Evolutionary conservation across 1,284 basidiomycete genomes (phyloP).

Genomic region (Ustilago trichophora): DNA sequence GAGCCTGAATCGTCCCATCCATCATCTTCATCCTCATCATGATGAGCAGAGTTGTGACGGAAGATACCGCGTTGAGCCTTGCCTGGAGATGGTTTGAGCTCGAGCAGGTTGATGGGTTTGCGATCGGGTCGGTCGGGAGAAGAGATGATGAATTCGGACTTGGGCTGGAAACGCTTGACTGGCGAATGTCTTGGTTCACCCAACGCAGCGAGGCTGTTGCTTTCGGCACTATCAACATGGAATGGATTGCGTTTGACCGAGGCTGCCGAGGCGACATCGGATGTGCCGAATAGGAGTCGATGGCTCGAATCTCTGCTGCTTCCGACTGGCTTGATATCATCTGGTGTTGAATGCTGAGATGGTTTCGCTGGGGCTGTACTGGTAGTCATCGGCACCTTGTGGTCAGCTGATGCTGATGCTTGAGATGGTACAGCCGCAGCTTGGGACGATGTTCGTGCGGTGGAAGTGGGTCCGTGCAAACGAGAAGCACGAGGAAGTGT

Average conservation of each 20-base stretch:
- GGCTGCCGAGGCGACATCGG: background rate
- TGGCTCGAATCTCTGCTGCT: conserved; percentile 11
- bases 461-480: conserved; percentile 12
- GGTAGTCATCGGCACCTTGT: background rate
- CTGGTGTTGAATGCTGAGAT: background rate
- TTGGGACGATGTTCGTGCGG: conserved; percentile 11
- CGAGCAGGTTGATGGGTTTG: conserved; percentile 47
- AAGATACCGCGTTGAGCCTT: conserved; percentile 51
- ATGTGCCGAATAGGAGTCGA: conserved; percentile 22
- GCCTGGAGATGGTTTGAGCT: conserved; percentile 46
- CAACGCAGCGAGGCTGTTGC: conserved; percentile 29
- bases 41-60: conserved; percentile 19
- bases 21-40: conserved; percentile 26
- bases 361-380: background rate
- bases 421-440: background rate
- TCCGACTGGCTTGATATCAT: background rate
- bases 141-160: conserved; percentile 33
- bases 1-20: conserved; percentile 8
- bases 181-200: conserved; percentile 43
- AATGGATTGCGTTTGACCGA: conserved; percentile 19
- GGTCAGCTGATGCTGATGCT: background rate
- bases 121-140: conserved; percentile 41
- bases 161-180: conserved; percentile 38
- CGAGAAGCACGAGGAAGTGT: conserved; percentile 12
- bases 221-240: conserved; percentile 4